Conservation (phyloP, 257 asterid genomes). For the Rauvolfia tetraphylla region DNA sequence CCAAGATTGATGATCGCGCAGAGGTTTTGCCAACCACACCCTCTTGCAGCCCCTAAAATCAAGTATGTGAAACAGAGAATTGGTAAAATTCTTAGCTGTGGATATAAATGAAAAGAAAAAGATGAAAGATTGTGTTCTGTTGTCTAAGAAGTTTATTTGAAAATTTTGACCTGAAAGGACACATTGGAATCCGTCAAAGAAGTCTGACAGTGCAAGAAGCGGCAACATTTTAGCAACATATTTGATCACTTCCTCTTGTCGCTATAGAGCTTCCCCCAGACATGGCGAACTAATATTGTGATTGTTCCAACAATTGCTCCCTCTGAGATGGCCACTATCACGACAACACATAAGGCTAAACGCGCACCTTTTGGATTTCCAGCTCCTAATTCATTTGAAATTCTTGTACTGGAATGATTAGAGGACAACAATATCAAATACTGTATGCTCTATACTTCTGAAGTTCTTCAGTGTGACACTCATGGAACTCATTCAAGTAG, state of each 20-base stretch:
- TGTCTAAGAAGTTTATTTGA: neutral
- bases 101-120: neutral
- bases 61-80: neutral
- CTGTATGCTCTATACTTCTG: neutral
- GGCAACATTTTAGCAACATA: slow-evolving; percentile 66
- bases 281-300: slow-evolving; percentile 43
- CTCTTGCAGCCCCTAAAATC: slow-evolving; percentile 66
- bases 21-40: slow-evolving; percentile 76
- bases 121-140: too few species aligned
- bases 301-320: slow-evolving; percentile 36
- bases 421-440: neutral
- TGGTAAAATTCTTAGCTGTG: neutral
- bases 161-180: slow-evolving; percentile 56
- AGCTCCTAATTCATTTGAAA: slow-evolving; percentile 70
- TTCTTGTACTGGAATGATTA: slow-evolving; percentile 49
- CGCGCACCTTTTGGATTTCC: slow-evolving; percentile 49
- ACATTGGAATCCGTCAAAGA: slow-evolving; percentile 76
- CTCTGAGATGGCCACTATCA: slow-evolving; percentile 45
- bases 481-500: neutral
- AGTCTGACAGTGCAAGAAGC: slow-evolving; percentile 61
- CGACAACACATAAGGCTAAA: slow-evolving; percentile 44
- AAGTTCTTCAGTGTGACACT: neutral
- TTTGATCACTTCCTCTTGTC: slow-evolving; percentile 49
- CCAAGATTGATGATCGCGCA: slow-evolving; percentile 65
- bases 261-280: slow-evolving; percentile 71